Percentiles rank a stretch among this genome's conserved stretches.
These are phyloP conservation scores for Ascochyta koolunga DNA, from an alignment of 2,329 filamentous ascomycete species.

Conservation along the genomic window DNA sequence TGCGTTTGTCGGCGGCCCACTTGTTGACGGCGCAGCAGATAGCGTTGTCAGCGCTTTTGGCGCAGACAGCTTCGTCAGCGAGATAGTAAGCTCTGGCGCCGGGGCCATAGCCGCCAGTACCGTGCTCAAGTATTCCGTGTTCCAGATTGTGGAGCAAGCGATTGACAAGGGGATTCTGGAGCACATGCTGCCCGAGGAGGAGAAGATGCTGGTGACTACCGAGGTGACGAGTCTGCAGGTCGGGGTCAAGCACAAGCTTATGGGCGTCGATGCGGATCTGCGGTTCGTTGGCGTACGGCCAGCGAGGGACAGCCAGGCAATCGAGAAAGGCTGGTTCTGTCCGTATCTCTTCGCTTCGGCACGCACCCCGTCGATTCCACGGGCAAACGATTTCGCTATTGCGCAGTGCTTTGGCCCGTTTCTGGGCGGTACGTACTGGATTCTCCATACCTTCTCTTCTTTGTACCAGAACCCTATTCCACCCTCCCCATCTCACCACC, in stretches of 20 bases:
- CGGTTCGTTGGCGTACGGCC: constrained; percentile 39
- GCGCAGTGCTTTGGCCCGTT: constrained; percentile 49
- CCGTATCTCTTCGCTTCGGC: constrained; percentile 46
- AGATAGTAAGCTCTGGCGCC: constrained; percentile 41
- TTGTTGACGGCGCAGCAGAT: constrained; percentile 40
- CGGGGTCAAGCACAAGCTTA: constrained; percentile 49
- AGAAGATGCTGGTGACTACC: constrained; percentile 47
- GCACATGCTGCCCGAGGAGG: constrained; percentile 48
- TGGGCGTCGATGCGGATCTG: constrained; percentile 49
- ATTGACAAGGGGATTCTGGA: constrained; percentile 49
- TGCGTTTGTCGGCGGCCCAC: constrained; percentile 43
- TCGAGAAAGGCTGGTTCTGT: constrained; percentile 49
- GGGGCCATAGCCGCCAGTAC: constrained; percentile 36
- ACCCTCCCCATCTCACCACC: too few species aligned
- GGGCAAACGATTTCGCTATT: constrained; percentile 45
- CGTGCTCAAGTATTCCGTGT: constrained; percentile 43
- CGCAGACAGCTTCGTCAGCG: constrained; percentile 43
- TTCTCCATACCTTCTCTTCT: neutral
- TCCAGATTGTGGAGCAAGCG: constrained; percentile 49
- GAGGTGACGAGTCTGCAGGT: constrained; percentile 47
- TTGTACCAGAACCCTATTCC: too few species aligned
- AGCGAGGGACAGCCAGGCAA: constrained; percentile 27
- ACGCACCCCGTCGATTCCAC: constrained; percentile 39
- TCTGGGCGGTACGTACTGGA: constrained; percentile 33
- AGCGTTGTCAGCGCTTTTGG: constrained; percentile 40